Percentiles rank a stretch among this genome's conserved stretches.
These are phyloP conservation scores for Xylaria venustula DNA, from an alignment of 495 filamentous ascomycete genomes.

Conservation along the genomic window DNA sequence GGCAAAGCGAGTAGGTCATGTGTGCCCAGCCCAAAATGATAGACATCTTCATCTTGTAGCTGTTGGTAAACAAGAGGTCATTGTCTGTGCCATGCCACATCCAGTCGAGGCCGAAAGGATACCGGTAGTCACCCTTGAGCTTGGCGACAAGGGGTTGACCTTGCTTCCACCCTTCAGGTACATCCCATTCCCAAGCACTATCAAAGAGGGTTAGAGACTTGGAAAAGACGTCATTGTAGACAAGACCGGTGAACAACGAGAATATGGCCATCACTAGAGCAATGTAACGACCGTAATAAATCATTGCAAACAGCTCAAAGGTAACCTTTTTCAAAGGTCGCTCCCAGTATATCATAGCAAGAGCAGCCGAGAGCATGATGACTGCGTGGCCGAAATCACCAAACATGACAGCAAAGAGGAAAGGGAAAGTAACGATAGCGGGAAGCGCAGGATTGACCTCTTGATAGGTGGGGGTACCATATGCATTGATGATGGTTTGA, in stretches of 20 bases:
- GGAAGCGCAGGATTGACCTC: slow-evolving; percentile 96
- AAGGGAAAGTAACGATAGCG: slow-evolving; percentile 95
- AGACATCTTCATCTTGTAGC: slow-evolving; percentile 99
- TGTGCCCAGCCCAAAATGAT: slow-evolving; percentile 94
- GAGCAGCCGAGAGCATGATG: slow-evolving; percentile 77
- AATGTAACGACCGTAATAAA: slow-evolving; percentile 97
- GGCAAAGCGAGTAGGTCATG: slow-evolving; percentile 96
- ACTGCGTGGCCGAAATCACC: slow-evolving; percentile 91
- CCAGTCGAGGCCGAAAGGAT: slow-evolving; percentile 96
- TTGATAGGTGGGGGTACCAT: slow-evolving; percentile 93
- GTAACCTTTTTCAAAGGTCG: slow-evolving; percentile 85
- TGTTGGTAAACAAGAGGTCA: slow-evolving; percentile 90
- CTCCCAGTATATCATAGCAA: slow-evolving; percentile 95
- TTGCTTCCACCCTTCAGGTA: slow-evolving; percentile 64
- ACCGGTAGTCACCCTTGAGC: slow-evolving; percentile 70
- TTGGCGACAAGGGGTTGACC: slow-evolving; percentile 59
- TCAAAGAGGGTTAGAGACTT: slow-evolving; percentile 82
- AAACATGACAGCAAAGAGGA: slow-evolving; percentile 99
- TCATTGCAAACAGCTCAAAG: slow-evolving; percentile 95
- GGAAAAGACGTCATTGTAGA: slow-evolving; percentile 98
- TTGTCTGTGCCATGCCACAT: slow-evolving; percentile 95
- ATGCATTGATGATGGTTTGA: slow-evolving; percentile 98
- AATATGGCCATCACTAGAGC: slow-evolving; percentile 97
- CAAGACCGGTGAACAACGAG: slow-evolving; percentile 93
- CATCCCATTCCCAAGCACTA: slow-evolving; percentile 78